These are phyloP conservation scores for Lactarius trivialis DNA, from an alignment of 768 basidiomycete genomes.

Conservation along the genomic window DNA sequence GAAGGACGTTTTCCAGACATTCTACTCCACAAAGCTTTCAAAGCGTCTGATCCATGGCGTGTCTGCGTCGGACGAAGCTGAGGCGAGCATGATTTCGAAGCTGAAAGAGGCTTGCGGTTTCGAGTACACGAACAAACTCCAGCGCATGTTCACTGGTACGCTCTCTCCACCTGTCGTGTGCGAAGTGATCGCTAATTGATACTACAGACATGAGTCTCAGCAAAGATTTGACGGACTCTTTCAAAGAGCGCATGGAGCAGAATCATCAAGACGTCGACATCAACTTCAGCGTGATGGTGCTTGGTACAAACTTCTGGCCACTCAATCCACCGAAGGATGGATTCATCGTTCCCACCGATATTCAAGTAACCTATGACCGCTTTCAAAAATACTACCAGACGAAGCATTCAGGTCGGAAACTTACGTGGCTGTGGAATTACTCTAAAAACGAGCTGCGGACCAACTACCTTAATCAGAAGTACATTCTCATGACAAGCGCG, in stretches of 20 bases:
- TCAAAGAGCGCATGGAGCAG: conserved; percentile 88
- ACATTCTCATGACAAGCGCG: conserved; percentile 91
- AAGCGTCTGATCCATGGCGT: conserved; percentile 87
- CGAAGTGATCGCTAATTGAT: neutral
- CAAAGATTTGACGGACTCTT: conserved; percentile 91
- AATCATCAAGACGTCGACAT: conserved; percentile 83
- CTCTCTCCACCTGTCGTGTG: neutral
- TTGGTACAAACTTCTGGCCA: conserved; percentile 96
- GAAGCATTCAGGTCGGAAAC: conserved; percentile 89
- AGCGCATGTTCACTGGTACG: conserved; percentile 93
- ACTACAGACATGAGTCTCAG: conserved; percentile 82
- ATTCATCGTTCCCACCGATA: conserved; percentile 83
- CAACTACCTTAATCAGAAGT: conserved; percentile 89
- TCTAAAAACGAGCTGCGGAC: conserved; percentile 95
- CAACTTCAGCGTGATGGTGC: conserved; percentile 88
- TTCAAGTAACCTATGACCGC: conserved; percentile 80
- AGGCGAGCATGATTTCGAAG: conserved; percentile 97
- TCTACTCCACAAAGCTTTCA: conserved; percentile 91
- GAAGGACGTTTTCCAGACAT: conserved; percentile 98
- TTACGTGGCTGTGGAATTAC: conserved; percentile 99
- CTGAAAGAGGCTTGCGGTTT: conserved; percentile 95
- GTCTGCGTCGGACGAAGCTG: conserved; percentile 93
- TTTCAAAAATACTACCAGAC: conserved; percentile 91
- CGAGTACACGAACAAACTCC: conserved; percentile 93
- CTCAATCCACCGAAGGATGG: conserved; percentile 76